Percentiles rank a stretch among this genome's conserved stretches.
phyloP scores from a whole-genome alignment of 2,329 filamentous ascomycete species.

The Pseudogymnoascus sp. region DNA sequence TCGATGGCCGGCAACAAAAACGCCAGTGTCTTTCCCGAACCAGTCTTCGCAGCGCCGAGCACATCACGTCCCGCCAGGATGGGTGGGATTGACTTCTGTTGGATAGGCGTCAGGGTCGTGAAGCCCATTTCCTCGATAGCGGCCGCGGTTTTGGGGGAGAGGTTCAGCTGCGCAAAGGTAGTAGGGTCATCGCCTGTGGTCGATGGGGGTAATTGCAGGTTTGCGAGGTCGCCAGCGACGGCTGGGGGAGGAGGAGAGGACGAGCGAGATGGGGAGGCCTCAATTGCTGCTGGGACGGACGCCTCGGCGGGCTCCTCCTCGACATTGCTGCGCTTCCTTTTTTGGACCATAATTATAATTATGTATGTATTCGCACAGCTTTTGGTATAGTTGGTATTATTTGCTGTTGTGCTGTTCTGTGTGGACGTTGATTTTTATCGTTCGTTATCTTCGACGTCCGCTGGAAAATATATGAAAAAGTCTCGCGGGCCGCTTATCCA shows the following conservation, averaged over 20 bases:
- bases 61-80: conserved; percentile 85
- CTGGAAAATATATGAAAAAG: conserved; percentile 4
- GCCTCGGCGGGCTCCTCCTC: not conserved
- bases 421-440: not conserved
- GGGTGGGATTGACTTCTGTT: conserved; percentile 78
- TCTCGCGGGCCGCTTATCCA: conserved; percentile 2
- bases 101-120: conserved; percentile 91
- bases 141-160: conserved; percentile 82
- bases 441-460: not conserved
- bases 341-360: not conserved
- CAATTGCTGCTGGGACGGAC: not conserved
- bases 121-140: conserved; percentile 86
- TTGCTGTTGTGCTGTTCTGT: not conserved
- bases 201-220: conserved; percentile 29
- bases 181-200: conserved; percentile 60
- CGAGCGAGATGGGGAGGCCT: not conserved
- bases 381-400: not conserved
- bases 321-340: conserved; percentile 4
- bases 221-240: not conserved
- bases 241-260: not conserved
- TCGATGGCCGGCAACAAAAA: conserved; percentile 93
- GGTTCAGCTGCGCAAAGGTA: conserved; percentile 54
- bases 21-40: conserved; percentile 88
- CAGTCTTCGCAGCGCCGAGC: conserved; percentile 90
- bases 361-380: not conserved